Evolutionary conservation across 2,329 filamentous ascomycete species (phyloP), one percentile per base, ranked within the genome.

Genomic region (Aciculosporium take): DNA sequence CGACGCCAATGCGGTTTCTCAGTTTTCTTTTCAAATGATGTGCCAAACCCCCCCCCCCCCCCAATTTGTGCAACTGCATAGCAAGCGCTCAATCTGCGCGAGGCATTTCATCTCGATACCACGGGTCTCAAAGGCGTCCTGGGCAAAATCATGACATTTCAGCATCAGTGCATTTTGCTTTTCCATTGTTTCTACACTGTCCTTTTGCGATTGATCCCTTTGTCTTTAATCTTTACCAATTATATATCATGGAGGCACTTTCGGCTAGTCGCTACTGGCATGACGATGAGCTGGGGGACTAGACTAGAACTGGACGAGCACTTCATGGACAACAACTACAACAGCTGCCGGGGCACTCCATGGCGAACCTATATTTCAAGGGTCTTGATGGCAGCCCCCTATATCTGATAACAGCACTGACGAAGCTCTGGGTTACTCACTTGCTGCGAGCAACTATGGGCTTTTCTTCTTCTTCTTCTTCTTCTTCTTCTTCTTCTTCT

Each of bases 51-150:
- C n/a, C n/a, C n/a, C n/a, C n/a, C n/a, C n/a, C n/a, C n/a, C n/a
- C n/a, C n/a, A 45, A 53, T 49, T 49, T 54, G n/a, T 54, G 51
- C 54, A 49, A 57, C 53, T 58, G 59, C 60, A 63, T 64, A 61
- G 59, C 59, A 63, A 58, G 60, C 59, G 57, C 62, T 57, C 59
- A 54, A 56, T 60, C 56, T 57, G 51, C 57, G 55, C 57, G 58
- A 55, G 54, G 55, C 60, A 60, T 65, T 62, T 61, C 53, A 51
- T 59, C 59, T 64, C 57, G 62, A 65, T 65, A 65, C 62, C 62
- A 65, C 52, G 54, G 60, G 58, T 55, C 58, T 52, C 51, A 33
- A 49, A 28, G 49, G 49, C 46, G 49, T 48, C 42, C 47, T 42
- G 40, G 38, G 55, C 51, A 52, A 53, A 50, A 47, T 32, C 40